Evolutionary conservation across 257 asterid genomes (phyloP).

Genomic region (Euphrasia confusa): DNA sequence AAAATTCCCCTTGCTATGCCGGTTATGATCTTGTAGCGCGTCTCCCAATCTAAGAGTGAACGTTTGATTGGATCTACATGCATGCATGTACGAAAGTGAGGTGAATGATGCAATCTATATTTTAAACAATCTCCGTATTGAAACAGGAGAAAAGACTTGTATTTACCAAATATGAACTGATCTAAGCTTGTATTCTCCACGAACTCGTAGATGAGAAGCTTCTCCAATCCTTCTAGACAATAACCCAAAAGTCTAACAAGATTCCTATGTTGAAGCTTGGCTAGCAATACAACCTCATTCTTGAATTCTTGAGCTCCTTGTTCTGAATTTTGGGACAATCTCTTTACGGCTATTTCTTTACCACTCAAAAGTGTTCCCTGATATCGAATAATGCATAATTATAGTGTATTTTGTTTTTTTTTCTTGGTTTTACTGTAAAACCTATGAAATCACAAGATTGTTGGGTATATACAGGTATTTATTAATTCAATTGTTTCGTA

Average conservation of each 20-base stretch:
- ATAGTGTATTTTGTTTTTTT: no score
- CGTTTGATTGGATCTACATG: no score
- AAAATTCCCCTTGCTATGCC: slow-evolving; percentile 23
- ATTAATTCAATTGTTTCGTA: no score
- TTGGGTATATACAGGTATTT: no score
- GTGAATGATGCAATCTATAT: no score
- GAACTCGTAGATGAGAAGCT: slow-evolving; percentile 30
- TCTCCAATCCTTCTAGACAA: slow-evolving; percentile 25
- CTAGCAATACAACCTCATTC: slow-evolving; percentile 20
- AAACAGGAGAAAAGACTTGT: no score
- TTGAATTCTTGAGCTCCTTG: slow-evolving; percentile 19
- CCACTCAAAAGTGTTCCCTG: slow-evolving; percentile 1
- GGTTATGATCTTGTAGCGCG: slow-evolving; percentile 31
- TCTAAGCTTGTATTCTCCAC: slow-evolving; percentile 35
- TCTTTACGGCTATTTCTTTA: slow-evolving; percentile 26
- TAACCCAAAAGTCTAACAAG: slow-evolving; percentile 16
- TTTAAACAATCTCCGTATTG: no score
- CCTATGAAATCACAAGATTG: no score
- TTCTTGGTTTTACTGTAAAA: no score
- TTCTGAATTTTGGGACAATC: slow-evolving; percentile 25
- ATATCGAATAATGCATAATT: no score
- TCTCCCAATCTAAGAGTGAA: not conserved
- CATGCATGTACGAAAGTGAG: no score
- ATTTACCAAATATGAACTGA: no score
- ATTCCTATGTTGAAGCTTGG: slow-evolving; percentile 23